Conservation (phyloP, 108 stramenopile species). For the Bacterosira constricta region DNA sequence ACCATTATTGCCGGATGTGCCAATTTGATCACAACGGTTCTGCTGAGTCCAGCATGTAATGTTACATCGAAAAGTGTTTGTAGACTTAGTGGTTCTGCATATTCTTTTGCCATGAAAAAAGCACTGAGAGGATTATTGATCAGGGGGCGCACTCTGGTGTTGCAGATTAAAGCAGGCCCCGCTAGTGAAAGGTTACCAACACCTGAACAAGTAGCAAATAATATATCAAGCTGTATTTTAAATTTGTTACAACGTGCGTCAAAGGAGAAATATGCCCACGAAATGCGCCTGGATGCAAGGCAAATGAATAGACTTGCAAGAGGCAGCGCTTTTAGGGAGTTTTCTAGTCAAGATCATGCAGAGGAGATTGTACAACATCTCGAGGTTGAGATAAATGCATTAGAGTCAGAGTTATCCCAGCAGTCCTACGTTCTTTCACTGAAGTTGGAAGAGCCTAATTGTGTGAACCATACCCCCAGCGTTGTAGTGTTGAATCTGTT, state of each 20-base stretch:
- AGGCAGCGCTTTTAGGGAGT: neutral
- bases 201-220: neutral
- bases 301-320: neutral
- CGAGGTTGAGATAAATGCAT: conserved; percentile 6
- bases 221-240: conserved; percentile 2
- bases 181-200: neutral
- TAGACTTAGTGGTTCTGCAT: neutral
- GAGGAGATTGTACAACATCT: neutral
- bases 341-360: neutral
- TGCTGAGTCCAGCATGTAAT: conserved; percentile 8
- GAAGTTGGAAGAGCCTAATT: neutral
- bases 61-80: neutral
- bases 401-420: neutral
- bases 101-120: conserved; percentile 19
- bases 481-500: conserved; percentile 7
- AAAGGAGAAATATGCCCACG: neutral
- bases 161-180: neutral
- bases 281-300: neutral
- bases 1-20: conserved; percentile 16
- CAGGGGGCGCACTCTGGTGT: neutral
- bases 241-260: conserved; percentile 13
- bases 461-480: neutral
- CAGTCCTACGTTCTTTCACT: neutral
- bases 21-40: conserved; percentile 7
- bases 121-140: conserved; percentile 13